These are phyloP conservation scores for Aspergillus japonicus DNA, from an alignment of 2,329 filamentous ascomycete genomes.

Conservation along the genomic window DNA sequence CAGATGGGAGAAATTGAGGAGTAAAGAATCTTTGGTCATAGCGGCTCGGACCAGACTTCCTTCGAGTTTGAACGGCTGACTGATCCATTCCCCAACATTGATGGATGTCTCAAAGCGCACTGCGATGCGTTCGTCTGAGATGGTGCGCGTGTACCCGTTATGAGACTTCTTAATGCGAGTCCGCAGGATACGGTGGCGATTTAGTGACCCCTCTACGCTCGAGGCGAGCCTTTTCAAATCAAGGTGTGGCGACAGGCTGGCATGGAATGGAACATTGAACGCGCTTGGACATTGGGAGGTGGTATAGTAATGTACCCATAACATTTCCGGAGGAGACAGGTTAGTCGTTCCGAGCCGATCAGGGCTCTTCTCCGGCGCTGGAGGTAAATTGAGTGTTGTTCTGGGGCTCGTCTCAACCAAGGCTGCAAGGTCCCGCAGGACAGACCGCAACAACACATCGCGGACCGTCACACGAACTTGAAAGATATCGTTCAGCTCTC, in stretches of 20 bases:
- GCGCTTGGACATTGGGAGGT: neutral
- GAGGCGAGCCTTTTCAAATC: neutral
- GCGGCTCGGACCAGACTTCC: too few relatives aligned
- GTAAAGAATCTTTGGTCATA: too few relatives aligned
- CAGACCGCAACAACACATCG: neutral
- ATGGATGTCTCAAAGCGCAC: too few relatives aligned
- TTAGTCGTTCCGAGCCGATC: neutral
- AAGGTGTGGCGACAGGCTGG: neutral
- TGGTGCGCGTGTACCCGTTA: too few relatives aligned
- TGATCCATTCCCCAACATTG: too few relatives aligned
- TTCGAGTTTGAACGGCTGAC: too few relatives aligned
- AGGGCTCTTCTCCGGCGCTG: too few relatives aligned
- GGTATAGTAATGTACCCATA: neutral
- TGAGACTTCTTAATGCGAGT: neutral
- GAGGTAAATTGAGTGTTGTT: neutral
- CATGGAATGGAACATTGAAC: conserved; percentile 6
- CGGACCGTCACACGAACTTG: neutral
- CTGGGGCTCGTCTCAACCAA: neutral
- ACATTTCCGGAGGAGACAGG: neutral
- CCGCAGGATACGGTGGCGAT: conserved; percentile 5
- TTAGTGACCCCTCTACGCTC: conserved; percentile 1
- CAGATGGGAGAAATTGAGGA: too few relatives aligned
- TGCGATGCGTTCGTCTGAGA: too few relatives aligned
- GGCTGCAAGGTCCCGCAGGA: neutral
- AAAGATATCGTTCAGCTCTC: neutral